A percentile compares a stretch with the other conserved stretches of the same genome.
Conservation (phyloP, 352 stramenopile species). For the Phytophthora europaea region DNA sequence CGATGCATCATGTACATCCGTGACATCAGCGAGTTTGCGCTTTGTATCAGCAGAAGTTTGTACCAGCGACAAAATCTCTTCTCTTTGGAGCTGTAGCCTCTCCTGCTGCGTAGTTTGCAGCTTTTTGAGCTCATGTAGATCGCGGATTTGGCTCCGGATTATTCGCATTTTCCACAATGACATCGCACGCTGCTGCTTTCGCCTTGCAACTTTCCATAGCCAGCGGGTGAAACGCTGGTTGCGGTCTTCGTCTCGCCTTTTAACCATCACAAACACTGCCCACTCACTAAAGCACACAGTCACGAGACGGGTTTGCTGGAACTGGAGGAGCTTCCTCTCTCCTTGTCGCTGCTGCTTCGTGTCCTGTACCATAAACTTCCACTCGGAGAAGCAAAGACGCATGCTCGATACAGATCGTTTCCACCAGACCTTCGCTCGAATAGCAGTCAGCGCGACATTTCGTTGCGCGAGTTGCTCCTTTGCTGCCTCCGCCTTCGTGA, state of each 20-base stretch:
- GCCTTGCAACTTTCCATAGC: constrained; percentile 12
- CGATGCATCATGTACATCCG: constrained; percentile 14
- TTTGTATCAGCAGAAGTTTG: constrained; percentile 11
- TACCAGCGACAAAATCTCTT: constrained; percentile 26
- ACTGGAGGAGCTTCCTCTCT: constrained; percentile 25
- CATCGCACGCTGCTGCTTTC: constrained; percentile 26
- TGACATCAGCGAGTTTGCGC: constrained; percentile 14
- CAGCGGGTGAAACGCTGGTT: constrained; percentile 28
- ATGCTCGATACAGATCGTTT: constrained; percentile 41
- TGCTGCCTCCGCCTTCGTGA: constrained; percentile 12
- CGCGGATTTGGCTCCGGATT: constrained; percentile 24
- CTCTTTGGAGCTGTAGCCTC: constrained; percentile 17
- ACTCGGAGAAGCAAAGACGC: constrained; percentile 39
- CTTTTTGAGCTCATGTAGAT: constrained; percentile 25
- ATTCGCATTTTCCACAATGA: constrained; percentile 32
- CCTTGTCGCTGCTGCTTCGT: constrained; percentile 18
- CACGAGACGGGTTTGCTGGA: constrained; percentile 22
- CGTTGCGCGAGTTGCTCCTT: constrained; percentile 33
- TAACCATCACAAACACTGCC: constrained; percentile 15
- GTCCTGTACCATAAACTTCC: constrained; percentile 25
- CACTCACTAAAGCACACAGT: constrained; percentile 28
- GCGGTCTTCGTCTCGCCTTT: constrained; percentile 7
- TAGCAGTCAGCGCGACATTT: constrained; percentile 35
- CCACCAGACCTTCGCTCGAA: constrained; percentile 52
- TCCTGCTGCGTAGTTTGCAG: constrained; percentile 21